phyloP scores from a whole-genome alignment of 805 yeast genomes.

The Hanseniaspora thailandica region DNA sequence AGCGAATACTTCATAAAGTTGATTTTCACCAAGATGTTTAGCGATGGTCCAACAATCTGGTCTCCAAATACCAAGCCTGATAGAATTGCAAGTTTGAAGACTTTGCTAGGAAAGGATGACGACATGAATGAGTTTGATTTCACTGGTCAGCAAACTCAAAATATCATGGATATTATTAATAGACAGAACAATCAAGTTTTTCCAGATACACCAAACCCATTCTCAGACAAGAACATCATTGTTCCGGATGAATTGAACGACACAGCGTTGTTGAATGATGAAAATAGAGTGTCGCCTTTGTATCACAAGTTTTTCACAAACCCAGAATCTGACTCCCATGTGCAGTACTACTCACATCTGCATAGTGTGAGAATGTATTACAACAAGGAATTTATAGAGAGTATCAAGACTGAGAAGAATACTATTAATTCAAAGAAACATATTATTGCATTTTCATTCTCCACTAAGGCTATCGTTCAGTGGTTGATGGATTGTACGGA shows the following conservation, averaged over 20 bases:
- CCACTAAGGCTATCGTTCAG: slow-evolving; percentile 70
- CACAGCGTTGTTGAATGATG: slow-evolving; percentile 17
- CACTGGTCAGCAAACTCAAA: slow-evolving; percentile 2
- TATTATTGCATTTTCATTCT: slow-evolving; percentile 38
- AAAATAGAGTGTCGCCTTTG: slow-evolving; percentile 44
- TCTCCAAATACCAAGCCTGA: slow-evolving; percentile 44
- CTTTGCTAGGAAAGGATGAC: slow-evolving; percentile 26
- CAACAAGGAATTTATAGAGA: slow-evolving; percentile 28
- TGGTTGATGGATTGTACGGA: slow-evolving; percentile 90
- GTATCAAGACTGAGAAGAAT: slow-evolving; percentile 1
- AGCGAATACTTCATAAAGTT: slow-evolving; percentile 56
- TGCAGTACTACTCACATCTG: slow-evolving; percentile 62
- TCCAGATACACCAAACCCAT: slow-evolving; percentile 10
- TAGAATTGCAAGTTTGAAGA: slow-evolving; percentile 31
- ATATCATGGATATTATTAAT: background rate
- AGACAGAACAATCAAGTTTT: slow-evolving; percentile 15
- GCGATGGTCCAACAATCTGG: slow-evolving; percentile 62
- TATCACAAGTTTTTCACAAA: slow-evolving; percentile 70
- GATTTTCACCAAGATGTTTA: slow-evolving; percentile 52
- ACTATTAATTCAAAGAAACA: slow-evolving; percentile 11
- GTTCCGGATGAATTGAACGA: background rate
- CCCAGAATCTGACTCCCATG: slow-evolving; percentile 73
- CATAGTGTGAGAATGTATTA: slow-evolving; percentile 53
- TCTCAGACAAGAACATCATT: background rate
- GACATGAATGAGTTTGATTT: slow-evolving; percentile 30